Evolutionary conservation across 2,329 filamentous ascomycete species (phyloP).

Genomic region (Xylariales sp.): DNA sequence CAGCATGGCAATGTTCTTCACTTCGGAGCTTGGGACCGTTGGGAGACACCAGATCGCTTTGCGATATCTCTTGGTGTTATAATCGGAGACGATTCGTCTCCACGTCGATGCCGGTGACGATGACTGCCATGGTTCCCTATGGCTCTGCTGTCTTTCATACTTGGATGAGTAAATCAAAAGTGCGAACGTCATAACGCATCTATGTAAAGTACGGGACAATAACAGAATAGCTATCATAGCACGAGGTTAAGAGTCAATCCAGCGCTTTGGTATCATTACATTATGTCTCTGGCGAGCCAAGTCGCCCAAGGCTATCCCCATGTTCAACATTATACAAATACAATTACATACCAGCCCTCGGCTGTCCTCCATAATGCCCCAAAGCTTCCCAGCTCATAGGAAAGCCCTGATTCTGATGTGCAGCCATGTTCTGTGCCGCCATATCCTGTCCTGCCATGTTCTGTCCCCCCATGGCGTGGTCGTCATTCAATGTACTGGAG

Average conservation of each 20-base stretch:
- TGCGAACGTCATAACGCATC: no score
- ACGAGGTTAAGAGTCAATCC: no score
- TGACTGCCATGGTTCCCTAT: no score
- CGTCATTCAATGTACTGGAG: conserved; percentile 10
- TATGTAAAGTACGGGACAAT: no score
- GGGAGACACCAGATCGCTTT: no score
- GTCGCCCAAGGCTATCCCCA: not conserved
- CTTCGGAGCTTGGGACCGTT: no score
- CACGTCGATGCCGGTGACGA: no score
- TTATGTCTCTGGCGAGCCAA: conserved; percentile 5
- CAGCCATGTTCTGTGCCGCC: conserved; percentile 1
- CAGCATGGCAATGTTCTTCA: no score
- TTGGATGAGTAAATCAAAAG: no score
- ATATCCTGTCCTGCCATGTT: not conserved
- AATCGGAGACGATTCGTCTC: no score
- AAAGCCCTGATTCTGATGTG: conserved; percentile 7
- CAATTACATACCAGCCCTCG: not conserved
- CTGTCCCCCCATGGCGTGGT: conserved; percentile 11
- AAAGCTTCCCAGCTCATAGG: conserved; percentile 10
- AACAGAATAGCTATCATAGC: conserved; percentile 1
- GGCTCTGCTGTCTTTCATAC: no score
- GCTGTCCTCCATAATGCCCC: conserved; percentile 8
- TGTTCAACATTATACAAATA: conserved; percentile 2
- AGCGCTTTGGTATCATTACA: conserved; percentile 7
- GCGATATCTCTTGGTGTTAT: no score